Evolutionary conservation across 371 early-diverging fungal genomes (phyloP).

Genomic region (Chytridium lagenaria): DNA sequence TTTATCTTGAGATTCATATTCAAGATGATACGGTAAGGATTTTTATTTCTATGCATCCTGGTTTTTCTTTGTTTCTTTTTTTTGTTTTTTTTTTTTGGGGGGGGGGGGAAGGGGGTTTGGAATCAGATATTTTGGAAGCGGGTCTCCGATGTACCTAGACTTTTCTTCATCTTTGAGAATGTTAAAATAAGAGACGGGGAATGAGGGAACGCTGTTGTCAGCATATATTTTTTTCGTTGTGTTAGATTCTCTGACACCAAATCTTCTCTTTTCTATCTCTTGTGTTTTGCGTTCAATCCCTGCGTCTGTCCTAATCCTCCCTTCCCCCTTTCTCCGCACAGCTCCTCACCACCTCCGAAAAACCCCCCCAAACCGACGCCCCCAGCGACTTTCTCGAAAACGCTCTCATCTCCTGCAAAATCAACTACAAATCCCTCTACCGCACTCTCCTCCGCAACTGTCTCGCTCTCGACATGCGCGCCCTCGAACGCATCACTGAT

Average conservation of each 20-base stretch:
- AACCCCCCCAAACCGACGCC: background rate
- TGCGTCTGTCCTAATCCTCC: too few relatives aligned
- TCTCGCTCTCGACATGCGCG: conserved; percentile 49
- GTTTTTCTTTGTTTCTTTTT: too few relatives aligned
- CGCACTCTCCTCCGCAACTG: conserved; percentile 45
- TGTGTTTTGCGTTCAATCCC: too few relatives aligned
- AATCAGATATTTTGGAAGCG: background rate
- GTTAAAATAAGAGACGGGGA: too few relatives aligned
- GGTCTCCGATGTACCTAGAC: too few relatives aligned
- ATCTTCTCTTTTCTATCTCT: too few relatives aligned
- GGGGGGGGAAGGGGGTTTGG: background rate
- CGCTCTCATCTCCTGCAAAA: conserved; percentile 27
- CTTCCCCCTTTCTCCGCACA: too few relatives aligned
- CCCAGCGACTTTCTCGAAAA: conserved; percentile 20
- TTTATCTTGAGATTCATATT: conserved; percentile 40
- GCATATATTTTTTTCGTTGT: too few relatives aligned
- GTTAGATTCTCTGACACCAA: too few relatives aligned
- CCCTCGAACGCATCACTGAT: conserved; percentile 32
- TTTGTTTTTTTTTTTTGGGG: background rate
- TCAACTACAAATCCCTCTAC: conserved; percentile 47
- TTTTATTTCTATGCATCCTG: background rate
- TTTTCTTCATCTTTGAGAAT: background rate
- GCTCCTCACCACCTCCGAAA: background rate
- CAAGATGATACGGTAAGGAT: conserved; percentile 8
- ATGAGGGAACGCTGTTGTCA: too few relatives aligned